These are phyloP conservation scores for Pelargonium nanum DNA, from an alignment of 345 rosid genomes.

Conservation along the genomic window DNA sequence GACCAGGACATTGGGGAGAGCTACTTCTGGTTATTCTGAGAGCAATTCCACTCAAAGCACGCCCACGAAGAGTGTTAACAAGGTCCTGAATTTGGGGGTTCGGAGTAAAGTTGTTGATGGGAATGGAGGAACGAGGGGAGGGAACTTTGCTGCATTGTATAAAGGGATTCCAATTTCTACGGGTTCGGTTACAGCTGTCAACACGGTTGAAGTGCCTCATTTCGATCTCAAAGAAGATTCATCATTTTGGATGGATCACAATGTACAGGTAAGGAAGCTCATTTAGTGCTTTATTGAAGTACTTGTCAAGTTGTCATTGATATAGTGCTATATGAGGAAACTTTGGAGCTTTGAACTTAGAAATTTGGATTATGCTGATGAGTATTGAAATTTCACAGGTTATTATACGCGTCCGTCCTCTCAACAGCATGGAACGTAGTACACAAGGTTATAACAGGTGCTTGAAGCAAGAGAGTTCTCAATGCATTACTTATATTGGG, in stretches of 20 bases:
- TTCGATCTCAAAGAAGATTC: conserved; percentile 86
- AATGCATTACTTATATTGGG: conserved; percentile 71
- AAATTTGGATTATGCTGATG: conserved; percentile 6
- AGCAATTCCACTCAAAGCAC: conserved; percentile 72
- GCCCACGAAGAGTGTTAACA: conserved; percentile 80
- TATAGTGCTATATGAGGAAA: neutral
- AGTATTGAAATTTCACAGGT: conserved; percentile 30
- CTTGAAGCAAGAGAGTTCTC: conserved; percentile 84
- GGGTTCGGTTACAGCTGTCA: conserved; percentile 39
- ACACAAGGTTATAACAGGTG: conserved; percentile 66
- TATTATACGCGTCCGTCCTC: conserved; percentile 80
- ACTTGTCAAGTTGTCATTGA: neutral
- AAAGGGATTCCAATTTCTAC: conserved; percentile 57
- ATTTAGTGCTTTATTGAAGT: neutral
- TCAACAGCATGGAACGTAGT: conserved; percentile 68
- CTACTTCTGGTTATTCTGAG: conserved; percentile 37
- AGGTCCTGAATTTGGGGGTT: conserved; percentile 57
- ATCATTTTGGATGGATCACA: conserved; percentile 97
- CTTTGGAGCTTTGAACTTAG: neutral
- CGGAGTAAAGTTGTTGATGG: conserved; percentile 47
- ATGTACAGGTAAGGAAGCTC: conserved; percentile 61
- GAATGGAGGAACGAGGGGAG: conserved; percentile 31
- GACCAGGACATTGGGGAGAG: conserved; percentile 32
- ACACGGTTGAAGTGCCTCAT: conserved; percentile 83
- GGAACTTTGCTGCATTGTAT: conserved; percentile 60